These are phyloP conservation scores for Cetraspora pellucida DNA, from an alignment of 192 early-diverging fungal species.

Conservation along the genomic window DNA sequence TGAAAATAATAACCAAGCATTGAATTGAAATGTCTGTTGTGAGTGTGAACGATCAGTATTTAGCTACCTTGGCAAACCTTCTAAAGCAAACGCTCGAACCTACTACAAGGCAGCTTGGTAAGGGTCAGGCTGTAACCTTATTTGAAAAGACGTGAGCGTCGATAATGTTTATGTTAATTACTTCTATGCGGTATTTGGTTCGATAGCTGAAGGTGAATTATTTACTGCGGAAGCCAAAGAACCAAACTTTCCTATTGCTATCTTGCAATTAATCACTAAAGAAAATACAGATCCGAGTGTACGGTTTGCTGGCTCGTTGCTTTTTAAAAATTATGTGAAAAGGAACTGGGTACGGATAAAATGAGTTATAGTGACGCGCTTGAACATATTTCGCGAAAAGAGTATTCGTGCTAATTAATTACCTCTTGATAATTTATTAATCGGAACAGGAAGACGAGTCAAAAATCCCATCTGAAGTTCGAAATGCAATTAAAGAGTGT, in stretches of 20 bases:
- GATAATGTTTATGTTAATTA: conserved; percentile 16
- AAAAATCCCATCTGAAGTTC: conserved; percentile 65
- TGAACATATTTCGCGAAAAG: not conserved
- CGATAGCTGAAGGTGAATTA: conserved; percentile 62
- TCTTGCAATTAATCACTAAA: conserved; percentile 77
- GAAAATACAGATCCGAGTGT: conserved; percentile 59
- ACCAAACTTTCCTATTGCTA: conserved; percentile 66
- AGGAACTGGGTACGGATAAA: conserved; percentile 69
- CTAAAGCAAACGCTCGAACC: conserved; percentile 66
- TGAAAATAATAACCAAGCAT: too few species aligned
- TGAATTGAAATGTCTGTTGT: conserved; percentile 7
- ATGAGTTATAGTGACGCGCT: not conserved
- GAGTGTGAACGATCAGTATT: conserved; percentile 50
- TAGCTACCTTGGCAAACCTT: conserved; percentile 51
- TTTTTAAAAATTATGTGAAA: conserved; percentile 97
- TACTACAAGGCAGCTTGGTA: conserved; percentile 59
- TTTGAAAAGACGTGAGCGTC: conserved; percentile 32
- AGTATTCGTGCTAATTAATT: not conserved
- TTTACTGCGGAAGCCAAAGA: conserved; percentile 53
- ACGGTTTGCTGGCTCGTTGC: conserved; percentile 80
- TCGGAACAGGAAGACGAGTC: conserved; percentile 55
- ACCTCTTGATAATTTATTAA: not conserved
- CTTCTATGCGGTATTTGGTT: not conserved
- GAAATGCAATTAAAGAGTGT: conserved; percentile 77
- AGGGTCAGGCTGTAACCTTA: conserved; percentile 23